phyloP scores from a whole-genome alignment of 495 filamentous ascomycete genomes.

The Lepidopterella palustris region DNA sequence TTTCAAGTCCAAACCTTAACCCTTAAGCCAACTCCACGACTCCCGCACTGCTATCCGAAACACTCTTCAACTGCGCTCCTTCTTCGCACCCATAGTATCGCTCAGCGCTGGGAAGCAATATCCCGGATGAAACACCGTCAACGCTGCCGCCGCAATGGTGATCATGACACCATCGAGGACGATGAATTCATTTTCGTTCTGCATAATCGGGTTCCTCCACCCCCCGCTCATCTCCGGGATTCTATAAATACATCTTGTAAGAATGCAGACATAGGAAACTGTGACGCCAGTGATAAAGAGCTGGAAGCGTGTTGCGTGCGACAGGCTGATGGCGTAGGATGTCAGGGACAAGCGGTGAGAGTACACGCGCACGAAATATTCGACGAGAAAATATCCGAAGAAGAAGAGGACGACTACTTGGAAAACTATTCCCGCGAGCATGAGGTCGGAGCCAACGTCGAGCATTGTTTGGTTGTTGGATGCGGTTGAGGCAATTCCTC shows the following conservation, averaged over 20 bases:
- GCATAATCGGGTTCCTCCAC: constrained; percentile 28
- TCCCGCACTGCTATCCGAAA: not conserved
- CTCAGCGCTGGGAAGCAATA: constrained; percentile 26
- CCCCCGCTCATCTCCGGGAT: constrained; percentile 34
- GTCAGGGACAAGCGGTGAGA: constrained; percentile 7
- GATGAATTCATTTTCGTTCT: constrained; percentile 24
- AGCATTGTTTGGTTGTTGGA: constrained; percentile 8
- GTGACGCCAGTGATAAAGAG: constrained; percentile 15
- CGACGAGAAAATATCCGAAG: constrained; percentile 27
- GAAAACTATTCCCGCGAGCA: constrained; percentile 36
- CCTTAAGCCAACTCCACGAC: not conserved
- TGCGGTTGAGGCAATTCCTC: constrained; percentile 38
- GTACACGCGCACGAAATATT: constrained; percentile 27
- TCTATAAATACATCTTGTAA: constrained; percentile 33
- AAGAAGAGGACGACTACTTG: constrained; percentile 37
- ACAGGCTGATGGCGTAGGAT: constrained; percentile 1
- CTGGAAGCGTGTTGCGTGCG: constrained; percentile 10
- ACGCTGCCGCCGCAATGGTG: constrained; percentile 8
- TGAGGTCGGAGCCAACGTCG: constrained; percentile 33
- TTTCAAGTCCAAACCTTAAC: not conserved
- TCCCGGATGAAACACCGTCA: constrained; percentile 24
- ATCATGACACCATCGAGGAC: constrained; percentile 29
- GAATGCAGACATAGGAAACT: constrained; percentile 25
- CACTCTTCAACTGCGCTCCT: not conserved
- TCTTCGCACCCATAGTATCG: constrained; percentile 12